Evolutionary conservation across 129 eudicot genomes (phyloP).

Genomic region (Pittosporum tobira): DNA sequence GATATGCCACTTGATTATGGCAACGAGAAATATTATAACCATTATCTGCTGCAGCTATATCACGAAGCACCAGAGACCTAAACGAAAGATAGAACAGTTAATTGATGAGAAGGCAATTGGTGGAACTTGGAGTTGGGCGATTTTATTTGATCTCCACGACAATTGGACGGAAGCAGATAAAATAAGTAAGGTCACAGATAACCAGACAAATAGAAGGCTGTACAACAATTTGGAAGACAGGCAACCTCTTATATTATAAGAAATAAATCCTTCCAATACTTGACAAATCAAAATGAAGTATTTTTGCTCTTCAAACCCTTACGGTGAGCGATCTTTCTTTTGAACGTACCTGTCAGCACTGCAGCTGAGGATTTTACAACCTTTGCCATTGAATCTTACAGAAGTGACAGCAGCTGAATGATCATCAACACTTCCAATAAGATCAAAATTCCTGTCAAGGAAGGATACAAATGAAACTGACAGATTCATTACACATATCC

Average conservation of each 20-base stretch:
- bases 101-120: neutral
- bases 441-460: constrained; percentile 47
- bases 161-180: neutral
- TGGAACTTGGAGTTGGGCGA: constrained; percentile 5
- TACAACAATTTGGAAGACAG: no score
- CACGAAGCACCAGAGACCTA: constrained; percentile 44
- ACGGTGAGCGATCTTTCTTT: neutral
- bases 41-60: constrained; percentile 24
- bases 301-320: neutral
- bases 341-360: constrained; percentile 46
- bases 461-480: constrained; percentile 9
- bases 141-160: neutral
- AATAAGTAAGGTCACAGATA: neutral
- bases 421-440: constrained; percentile 46
- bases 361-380: constrained; percentile 43
- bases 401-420: constrained; percentile 50
- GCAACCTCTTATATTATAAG: neutral
- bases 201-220: neutral
- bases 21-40: constrained; percentile 30
- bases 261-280: neutral
- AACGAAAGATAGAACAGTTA: constrained; percentile 15
- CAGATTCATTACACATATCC: neutral
- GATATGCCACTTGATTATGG: constrained; percentile 25
- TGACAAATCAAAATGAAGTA: neutral
- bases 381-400: constrained; percentile 39